Percentiles rank a stretch among this genome's conserved stretches.
Conservation (phyloP, 1,139 yeast genomes). For the Arxiozyma bovina region DNA sequence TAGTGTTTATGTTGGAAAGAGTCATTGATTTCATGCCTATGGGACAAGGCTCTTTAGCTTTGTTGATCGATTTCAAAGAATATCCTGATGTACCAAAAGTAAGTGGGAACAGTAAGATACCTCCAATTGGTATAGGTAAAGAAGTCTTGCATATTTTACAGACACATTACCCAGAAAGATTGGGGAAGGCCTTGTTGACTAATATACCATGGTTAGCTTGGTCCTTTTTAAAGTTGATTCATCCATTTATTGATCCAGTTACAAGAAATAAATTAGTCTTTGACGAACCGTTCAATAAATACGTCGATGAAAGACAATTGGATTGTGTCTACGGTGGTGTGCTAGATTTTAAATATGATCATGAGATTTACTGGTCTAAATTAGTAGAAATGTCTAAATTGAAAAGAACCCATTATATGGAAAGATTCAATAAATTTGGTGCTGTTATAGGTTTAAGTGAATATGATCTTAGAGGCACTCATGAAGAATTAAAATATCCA, state of each 20-base stretch:
- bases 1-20: slow-evolving; percentile 84
- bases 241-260: slow-evolving; percentile 91
- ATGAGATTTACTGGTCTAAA: slow-evolving; percentile 71
- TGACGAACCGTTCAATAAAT: slow-evolving; percentile 78
- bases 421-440: slow-evolving; percentile 61
- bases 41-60: slow-evolving; percentile 87
- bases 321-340: slow-evolving; percentile 79
- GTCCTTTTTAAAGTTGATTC: slow-evolving; percentile 79
- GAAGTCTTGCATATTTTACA: slow-evolving; percentile 69
- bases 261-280: slow-evolving; percentile 87
- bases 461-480: slow-evolving; percentile 58
- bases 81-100: slow-evolving; percentile 46
- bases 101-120: slow-evolving; percentile 53
- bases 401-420: slow-evolving; percentile 48
- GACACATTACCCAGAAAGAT: slow-evolving; percentile 91
- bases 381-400: slow-evolving; percentile 49
- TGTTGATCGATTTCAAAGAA: slow-evolving; percentile 81
- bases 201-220: slow-evolving; percentile 91
- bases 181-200: slow-evolving; percentile 83
- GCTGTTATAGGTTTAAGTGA: slow-evolving; percentile 73
- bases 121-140: slow-evolving; percentile 71
- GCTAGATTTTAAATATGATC: slow-evolving; percentile 74
- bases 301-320: slow-evolving; percentile 71
- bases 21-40: slow-evolving; percentile 91
- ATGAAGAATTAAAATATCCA: slow-evolving; percentile 40